These are phyloP conservation scores for Begonia loranthoides DNA, from an alignment of 306 rosid species.

Conservation along the genomic window DNA sequence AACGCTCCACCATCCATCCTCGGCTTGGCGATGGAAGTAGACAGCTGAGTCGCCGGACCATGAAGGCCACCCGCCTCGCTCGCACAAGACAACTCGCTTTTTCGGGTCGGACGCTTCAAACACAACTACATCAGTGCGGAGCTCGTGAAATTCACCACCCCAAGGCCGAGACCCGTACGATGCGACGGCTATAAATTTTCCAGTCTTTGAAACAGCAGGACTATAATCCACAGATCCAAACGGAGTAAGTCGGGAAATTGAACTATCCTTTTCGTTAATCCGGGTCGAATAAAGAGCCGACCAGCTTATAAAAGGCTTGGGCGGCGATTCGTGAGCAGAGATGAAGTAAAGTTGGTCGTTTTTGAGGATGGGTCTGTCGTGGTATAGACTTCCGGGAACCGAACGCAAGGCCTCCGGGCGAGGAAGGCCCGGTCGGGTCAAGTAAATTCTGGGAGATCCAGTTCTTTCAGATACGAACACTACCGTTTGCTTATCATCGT, in stretches of 20 bases:
- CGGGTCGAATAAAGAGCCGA: slow-evolving; percentile 42
- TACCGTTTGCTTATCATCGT: slow-evolving; percentile 10
- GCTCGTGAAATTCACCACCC: slow-evolving; percentile 55
- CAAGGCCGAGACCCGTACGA: slow-evolving; percentile 58
- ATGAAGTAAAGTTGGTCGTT: slow-evolving; percentile 37
- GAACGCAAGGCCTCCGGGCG: slow-evolving; percentile 19
- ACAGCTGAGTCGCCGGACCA: slow-evolving; percentile 51
- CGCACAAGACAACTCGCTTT: slow-evolving; percentile 21
- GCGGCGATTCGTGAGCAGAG: slow-evolving; percentile 48
- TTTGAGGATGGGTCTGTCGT: slow-evolving; percentile 48
- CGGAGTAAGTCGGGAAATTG: slow-evolving; percentile 38
- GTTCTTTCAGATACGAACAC: slow-evolving; percentile 65
- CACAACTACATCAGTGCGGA: slow-evolving; percentile 40
- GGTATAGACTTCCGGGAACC: slow-evolving; percentile 30
- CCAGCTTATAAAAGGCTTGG: slow-evolving; percentile 27
- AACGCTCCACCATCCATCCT: slow-evolving; percentile 88
- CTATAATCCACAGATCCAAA: slow-evolving; percentile 41
- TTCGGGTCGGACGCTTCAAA: slow-evolving; percentile 24
- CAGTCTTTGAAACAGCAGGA: slow-evolving; percentile 51
- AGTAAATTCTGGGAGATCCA: slow-evolving; percentile 35
- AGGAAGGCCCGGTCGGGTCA: slow-evolving; percentile 19
- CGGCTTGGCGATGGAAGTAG: slow-evolving; percentile 54
- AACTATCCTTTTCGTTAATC: slow-evolving; percentile 1
- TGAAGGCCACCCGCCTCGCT: slow-evolving; percentile 84
- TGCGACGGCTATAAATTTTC: slow-evolving; percentile 57